A percentile compares a stretch with the other conserved stretches of the same genome.
Evolutionary conservation across 139 green algal species (phyloP).

Genomic region (Coccomyxa sp.): DNA sequence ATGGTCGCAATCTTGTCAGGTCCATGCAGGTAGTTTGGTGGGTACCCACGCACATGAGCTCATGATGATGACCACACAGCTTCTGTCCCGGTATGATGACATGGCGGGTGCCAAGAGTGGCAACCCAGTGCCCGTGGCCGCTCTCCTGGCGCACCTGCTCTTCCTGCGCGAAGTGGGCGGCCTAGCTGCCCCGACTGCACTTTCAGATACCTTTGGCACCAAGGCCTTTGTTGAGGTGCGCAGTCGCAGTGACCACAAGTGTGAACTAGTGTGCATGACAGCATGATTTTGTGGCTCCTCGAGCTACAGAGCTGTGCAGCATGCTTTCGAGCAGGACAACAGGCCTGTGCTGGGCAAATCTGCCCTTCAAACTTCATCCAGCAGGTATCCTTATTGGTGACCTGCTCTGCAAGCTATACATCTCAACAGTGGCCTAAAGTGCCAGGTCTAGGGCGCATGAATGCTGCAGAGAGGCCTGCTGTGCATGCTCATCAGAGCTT

Average conservation of each 20-base stretch:
- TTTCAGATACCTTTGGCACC: slow-evolving; percentile 62
- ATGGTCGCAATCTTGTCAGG: not conserved
- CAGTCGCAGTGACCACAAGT: slow-evolving; percentile 19
- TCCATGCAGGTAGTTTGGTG: slow-evolving; percentile 34
- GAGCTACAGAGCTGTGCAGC: not conserved
- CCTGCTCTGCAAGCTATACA: not conserved
- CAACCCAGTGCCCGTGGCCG: slow-evolving; percentile 17
- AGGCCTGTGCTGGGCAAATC: not conserved
- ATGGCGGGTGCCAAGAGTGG: slow-evolving; percentile 20
- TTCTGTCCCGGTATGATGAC: slow-evolving; percentile 46
- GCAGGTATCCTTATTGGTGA: not conserved
- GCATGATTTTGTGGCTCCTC: too few relatives aligned
- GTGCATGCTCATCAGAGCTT: not conserved
- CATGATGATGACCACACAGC: slow-evolving; percentile 44
- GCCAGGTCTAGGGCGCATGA: not conserved
- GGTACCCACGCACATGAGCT: slow-evolving; percentile 71
- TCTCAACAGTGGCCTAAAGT: not conserved
- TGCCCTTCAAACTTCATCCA: not conserved
- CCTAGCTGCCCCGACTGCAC: slow-evolving; percentile 31
- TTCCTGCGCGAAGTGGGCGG: slow-evolving; percentile 36
- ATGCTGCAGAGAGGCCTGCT: not conserved
- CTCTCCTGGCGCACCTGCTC: slow-evolving; percentile 58
- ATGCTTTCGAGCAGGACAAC: not conserved
- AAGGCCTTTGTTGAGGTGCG: slow-evolving; percentile 33
- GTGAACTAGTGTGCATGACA: not conserved